phyloP scores from a whole-genome alignment of 192 early-diverging fungal species.

The Coemansia sp. region DNA sequence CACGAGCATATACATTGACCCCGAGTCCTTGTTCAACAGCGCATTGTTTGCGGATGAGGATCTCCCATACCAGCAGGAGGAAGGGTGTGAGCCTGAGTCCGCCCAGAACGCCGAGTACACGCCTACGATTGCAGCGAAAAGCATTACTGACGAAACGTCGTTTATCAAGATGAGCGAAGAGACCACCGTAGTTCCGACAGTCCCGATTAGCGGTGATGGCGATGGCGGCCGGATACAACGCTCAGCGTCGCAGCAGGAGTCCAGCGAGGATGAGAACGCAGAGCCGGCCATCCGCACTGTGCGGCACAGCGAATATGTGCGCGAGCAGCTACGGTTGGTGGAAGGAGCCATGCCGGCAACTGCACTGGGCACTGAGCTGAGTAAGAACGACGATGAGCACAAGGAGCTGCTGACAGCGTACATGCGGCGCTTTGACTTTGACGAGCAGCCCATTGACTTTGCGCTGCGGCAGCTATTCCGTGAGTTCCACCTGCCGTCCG shows the following conservation, averaged over 20 bases:
- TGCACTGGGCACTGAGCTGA: conserved; percentile 55
- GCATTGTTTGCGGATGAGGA: conserved; percentile 29
- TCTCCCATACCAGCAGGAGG: conserved; percentile 29
- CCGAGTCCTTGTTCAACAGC: conserved; percentile 25
- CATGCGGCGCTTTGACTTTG: conserved; percentile 63
- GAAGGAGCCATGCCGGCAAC: conserved; percentile 38
- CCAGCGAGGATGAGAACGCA: not conserved
- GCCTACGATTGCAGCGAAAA: conserved; percentile 23
- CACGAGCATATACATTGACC: conserved; percentile 35
- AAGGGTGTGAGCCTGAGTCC: not conserved
- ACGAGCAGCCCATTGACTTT: conserved; percentile 62
- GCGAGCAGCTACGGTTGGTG: conserved; percentile 33
- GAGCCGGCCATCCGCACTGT: not conserved
- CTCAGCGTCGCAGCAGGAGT: not conserved
- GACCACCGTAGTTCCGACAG: conserved; percentile 4
- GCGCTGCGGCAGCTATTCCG: conserved; percentile 70
- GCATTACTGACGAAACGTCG: conserved; percentile 9
- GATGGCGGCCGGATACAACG: not conserved
- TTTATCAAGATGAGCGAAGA: conserved; percentile 6
- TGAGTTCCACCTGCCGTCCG: conserved; percentile 71
- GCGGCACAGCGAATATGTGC: conserved; percentile 33
- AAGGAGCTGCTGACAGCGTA: conserved; percentile 57
- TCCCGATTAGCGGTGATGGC: not conserved
- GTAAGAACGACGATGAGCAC: conserved; percentile 58
- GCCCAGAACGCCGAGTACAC: conserved; percentile 6